Evolutionary conservation across 768 basidiomycete genomes (phyloP), one percentile per base, ranked within the genome.

Genomic region (Naganishia onofrii): DNA sequence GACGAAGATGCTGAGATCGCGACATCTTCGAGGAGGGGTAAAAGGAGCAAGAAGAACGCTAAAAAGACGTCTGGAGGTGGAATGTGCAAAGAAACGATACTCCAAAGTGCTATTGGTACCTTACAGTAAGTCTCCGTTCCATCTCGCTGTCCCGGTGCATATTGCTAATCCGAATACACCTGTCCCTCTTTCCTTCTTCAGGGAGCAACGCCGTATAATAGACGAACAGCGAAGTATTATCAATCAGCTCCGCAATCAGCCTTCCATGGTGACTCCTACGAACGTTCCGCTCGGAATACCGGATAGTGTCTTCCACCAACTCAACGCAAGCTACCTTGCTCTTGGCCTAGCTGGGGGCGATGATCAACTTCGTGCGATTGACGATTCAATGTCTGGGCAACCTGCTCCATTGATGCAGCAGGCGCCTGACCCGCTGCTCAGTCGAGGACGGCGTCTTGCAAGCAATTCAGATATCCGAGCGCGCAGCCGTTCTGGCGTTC

Each of bases 391-490:
- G 57, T 23, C 57, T 29, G 60, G 60, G 12, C 23, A 23, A 26
- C 60, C 23, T 17, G 15, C 32, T 38, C 34, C 34, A 15, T 9
- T 28, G 13, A 4, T 42, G 60, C 38, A n/a, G n/a, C 48, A 26
- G 21, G 48, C 48, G 12, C 60, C 13, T 4, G 60, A 63, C 28
- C 60, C 60, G 8, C 26, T 63, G 60, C 42, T 63, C 34, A 63
- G 29, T 63, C 60, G 60, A 44, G 60, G 60, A 17, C 60, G 60
- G 23, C 36, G 60, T 34, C 60, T 63, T 2, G 26, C 60, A 19
- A 63, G 60, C 26, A 63, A 63, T 63, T 63, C 60, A 23, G 60
- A 63, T n/a, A 44, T 63, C 29, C 60, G 60, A 26, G 60, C 60
- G 21, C 60, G 60, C 23, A 63, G 60, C 28, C 60, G 60, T 63